Evolutionary conservation across 2,329 filamentous ascomycete genomes (phyloP).

Genomic region (Septoria linicola): DNA sequence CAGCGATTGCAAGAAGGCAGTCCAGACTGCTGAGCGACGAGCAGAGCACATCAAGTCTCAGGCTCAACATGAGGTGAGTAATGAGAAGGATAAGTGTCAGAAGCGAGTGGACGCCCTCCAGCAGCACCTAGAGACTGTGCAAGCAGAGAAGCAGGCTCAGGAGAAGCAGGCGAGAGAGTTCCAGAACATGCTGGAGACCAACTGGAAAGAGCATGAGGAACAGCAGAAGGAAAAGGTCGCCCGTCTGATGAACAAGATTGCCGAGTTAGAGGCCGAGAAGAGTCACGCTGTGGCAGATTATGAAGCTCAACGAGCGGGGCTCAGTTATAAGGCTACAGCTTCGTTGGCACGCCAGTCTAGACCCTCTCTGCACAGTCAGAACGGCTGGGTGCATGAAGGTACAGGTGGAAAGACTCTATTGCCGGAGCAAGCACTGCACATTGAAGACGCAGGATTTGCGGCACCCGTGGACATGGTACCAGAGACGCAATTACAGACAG

Average conservation of each 20-base stretch:
- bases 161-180: not conserved
- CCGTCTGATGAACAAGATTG: not conserved
- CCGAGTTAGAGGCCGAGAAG: not conserved
- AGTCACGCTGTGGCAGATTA: not conserved
- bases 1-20: not conserved
- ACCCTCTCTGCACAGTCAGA: not conserved
- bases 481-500: no score
- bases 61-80: not conserved
- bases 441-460: no score
- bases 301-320: not conserved
- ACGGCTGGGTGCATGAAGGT: not conserved
- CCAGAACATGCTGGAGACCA: not conserved
- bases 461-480: no score
- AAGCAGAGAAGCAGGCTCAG: not conserved
- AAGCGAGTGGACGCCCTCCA: slow-evolving; percentile 7
- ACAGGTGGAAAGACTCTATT: no score
- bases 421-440: no score
- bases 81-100: slow-evolving; percentile 1
- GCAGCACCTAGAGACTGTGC: not conserved
- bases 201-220: not conserved
- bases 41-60: not conserved
- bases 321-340: no score
- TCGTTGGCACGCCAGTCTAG: no score
- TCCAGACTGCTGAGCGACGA: not conserved
- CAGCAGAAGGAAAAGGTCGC: not conserved